phyloP scores from a whole-genome alignment of 2,329 filamentous ascomycete genomes.

The Catunica adiposa region DNA sequence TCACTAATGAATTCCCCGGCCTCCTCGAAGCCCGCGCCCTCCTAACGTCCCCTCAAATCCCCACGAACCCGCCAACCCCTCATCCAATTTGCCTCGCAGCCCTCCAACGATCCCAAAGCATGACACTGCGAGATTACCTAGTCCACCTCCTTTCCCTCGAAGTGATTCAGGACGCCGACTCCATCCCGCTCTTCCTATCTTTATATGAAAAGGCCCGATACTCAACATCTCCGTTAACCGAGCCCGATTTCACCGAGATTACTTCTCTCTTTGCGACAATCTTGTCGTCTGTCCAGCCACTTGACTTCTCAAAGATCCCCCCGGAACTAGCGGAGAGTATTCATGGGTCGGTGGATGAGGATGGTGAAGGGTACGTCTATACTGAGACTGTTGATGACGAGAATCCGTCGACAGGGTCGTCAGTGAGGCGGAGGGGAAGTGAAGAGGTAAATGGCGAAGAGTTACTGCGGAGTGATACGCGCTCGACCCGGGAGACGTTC shows the following conservation, averaged over 20 bases:
- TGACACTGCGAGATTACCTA: slow-evolving; percentile 69
- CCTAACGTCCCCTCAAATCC: slow-evolving; percentile 51
- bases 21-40: slow-evolving; percentile 85
- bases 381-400: slow-evolving; percentile 4
- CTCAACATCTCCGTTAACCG: slow-evolving; percentile 50
- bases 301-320: slow-evolving; percentile 28
- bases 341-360: neutral
- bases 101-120: slow-evolving; percentile 51
- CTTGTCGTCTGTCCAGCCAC: slow-evolving; percentile 54
- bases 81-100: slow-evolving; percentile 53
- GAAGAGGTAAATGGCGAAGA: neutral
- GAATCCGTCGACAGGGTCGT: neutral
- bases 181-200: slow-evolving; percentile 43
- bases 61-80: slow-evolving; percentile 22
- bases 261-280: slow-evolving; percentile 78
- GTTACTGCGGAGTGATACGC: too few species aligned
- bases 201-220: slow-evolving; percentile 78
- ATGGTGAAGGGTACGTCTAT: neutral
- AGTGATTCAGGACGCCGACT: slow-evolving; percentile 28
- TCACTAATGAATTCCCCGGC: slow-evolving; percentile 71
- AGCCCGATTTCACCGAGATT: slow-evolving; percentile 54
- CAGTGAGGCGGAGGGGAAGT: too few species aligned
- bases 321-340: neutral
- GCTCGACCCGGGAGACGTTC: too few species aligned
- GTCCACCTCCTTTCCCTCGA: slow-evolving; percentile 50